Percentiles rank a stretch among this genome's conserved stretches.
Evolutionary conservation across 352 stramenopile species (phyloP).

Genomic region (Phytopythium cucurbitacearum): DNA sequence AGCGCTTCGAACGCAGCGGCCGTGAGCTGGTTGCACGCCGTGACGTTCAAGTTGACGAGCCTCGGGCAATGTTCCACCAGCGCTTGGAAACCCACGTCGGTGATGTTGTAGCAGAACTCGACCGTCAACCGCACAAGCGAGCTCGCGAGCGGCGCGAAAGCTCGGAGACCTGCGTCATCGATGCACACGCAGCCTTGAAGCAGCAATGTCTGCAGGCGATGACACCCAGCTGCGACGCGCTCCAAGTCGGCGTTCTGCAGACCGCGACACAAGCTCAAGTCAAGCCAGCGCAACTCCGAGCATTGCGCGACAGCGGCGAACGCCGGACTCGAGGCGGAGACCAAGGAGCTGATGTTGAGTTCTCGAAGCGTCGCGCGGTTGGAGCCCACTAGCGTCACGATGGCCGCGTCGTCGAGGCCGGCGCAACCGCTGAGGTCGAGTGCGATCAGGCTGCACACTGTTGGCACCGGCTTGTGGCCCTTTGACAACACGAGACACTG

Average conservation of each 20-base stretch:
- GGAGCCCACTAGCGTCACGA: slow-evolving; percentile 34
- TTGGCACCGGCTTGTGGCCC: slow-evolving; percentile 3
- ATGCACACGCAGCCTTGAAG: slow-evolving; percentile 67
- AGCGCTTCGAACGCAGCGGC: slow-evolving; percentile 51
- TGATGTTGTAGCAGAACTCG: slow-evolving; percentile 87
- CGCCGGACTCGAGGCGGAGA: slow-evolving; percentile 36
- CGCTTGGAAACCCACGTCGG: slow-evolving; percentile 47
- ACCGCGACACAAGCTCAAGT: slow-evolving; percentile 72
- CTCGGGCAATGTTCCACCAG: slow-evolving; percentile 47
- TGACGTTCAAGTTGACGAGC: slow-evolving; percentile 77
- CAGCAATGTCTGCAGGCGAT: slow-evolving; percentile 35
- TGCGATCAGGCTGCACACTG: slow-evolving; percentile 19
- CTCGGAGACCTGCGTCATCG: slow-evolving; percentile 47
- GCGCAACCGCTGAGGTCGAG: slow-evolving; percentile 57
- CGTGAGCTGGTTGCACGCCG: slow-evolving; percentile 84
- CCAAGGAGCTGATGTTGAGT: slow-evolving; percentile 62
- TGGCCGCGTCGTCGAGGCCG: slow-evolving; percentile 39
- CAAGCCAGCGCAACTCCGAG: slow-evolving; percentile 46
- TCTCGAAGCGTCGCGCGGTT: slow-evolving; percentile 45
- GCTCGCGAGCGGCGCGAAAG: slow-evolving; percentile 27
- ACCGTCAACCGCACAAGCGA: slow-evolving; percentile 68
- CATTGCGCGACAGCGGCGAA: slow-evolving; percentile 64
- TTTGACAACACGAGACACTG: slow-evolving; percentile 13
- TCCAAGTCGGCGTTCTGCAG: slow-evolving; percentile 53
- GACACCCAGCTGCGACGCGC: slow-evolving; percentile 37